Base-by-base conservation (phyloP, 2,329 filamentous ascomycete genomes). In the Fusarium marasasianum region DNA sequence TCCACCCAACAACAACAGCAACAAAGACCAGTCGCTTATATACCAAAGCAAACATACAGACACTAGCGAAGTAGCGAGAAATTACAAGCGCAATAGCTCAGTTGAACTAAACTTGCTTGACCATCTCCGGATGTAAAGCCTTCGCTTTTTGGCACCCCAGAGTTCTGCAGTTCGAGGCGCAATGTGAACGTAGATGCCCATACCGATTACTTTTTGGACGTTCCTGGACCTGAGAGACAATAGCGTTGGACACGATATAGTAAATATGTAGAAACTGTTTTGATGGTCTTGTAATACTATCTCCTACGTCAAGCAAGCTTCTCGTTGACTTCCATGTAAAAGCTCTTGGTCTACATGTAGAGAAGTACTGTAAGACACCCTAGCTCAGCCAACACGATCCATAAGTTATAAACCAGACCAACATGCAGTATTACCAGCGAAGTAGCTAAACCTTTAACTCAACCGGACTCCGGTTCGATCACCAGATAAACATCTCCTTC, bases 61-160 rank as follows among this genome's bases (percentile, higher is more conserved):
- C 2, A 5, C 22, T 61, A 71, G 67, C 40, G 67, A 66, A 57
- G 67, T 66, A 71, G 66, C 50, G 13, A 18, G 3, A 57, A n/a
- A 57, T 18, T 29, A 55, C 18, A 6, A 13, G 18, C 40, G 1
- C 14, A 14, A 37, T 26, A 22, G 24, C 41, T 50, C 15, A 58
- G 14, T 9, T 18, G 55, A 37, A n/a, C 8, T 3, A 18, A 35
- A 8, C n/a, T 29, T 50, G 41, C 55, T 50, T 37, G 33, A 5
- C 11, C 55, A 50, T 58, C 55, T 50, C 33, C 20, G 41, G 55
- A 58, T 58, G 62, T 9, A 29, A 56, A 26, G 51, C 33, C 64
- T 67, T 67, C 64, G 64, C 64, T 66, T 67, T 66, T 67, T 67
- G 45, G 5, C 26, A 35, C 3, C 1, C 3, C 2, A 11, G 40